A percentile compares a stretch with the other conserved stretches of the same genome.
Evolutionary conservation across 2,329 filamentous ascomycete species (phyloP).

Genomic region (Fusarium sp.): DNA sequence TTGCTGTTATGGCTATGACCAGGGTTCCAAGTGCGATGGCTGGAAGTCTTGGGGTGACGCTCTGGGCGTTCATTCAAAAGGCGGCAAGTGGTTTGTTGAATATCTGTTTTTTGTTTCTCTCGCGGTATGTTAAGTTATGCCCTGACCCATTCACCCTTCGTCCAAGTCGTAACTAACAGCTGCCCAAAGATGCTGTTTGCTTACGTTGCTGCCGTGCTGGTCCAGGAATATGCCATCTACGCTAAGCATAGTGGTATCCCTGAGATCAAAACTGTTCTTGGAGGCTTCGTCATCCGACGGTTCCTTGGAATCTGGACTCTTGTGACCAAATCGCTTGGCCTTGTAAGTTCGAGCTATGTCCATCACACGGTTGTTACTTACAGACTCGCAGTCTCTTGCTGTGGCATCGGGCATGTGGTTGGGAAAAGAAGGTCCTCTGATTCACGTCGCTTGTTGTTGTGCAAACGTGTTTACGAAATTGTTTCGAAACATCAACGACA

Average conservation of each 20-base stretch:
- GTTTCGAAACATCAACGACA: slow-evolving; percentile 80
- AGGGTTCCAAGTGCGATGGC: slow-evolving; percentile 81
- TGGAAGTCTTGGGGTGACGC: slow-evolving; percentile 89
- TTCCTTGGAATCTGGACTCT: slow-evolving; percentile 92
- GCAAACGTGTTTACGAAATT: slow-evolving; percentile 94
- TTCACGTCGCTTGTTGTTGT: slow-evolving; percentile 97
- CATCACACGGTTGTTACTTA: slow-evolving; percentile 34
- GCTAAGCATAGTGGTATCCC: slow-evolving; percentile 96
- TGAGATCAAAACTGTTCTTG: slow-evolving; percentile 96
- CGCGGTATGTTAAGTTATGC: slow-evolving; percentile 68
- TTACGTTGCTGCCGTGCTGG: slow-evolving; percentile 78
- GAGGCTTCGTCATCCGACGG: slow-evolving; percentile 89
- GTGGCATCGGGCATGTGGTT: slow-evolving; percentile 97
- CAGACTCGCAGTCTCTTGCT: slow-evolving; percentile 75
- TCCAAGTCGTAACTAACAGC: slow-evolving; percentile 30
- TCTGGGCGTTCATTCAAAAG: slow-evolving; percentile 71
- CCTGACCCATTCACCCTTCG: too few species aligned
- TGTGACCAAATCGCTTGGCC: slow-evolving; percentile 86
- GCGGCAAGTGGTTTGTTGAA: slow-evolving; percentile 83
- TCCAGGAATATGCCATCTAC: slow-evolving; percentile 85
- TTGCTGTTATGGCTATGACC: slow-evolving; percentile 93
- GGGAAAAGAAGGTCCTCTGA: slow-evolving; percentile 93
- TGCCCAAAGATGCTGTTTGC: slow-evolving; percentile 76
- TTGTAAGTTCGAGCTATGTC: slow-evolving; percentile 65
- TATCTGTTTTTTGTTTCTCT: slow-evolving; percentile 89